Base-by-base conservation (phyloP, 495 filamentous ascomycete genomes). In the Bacidia rubella region DNA sequence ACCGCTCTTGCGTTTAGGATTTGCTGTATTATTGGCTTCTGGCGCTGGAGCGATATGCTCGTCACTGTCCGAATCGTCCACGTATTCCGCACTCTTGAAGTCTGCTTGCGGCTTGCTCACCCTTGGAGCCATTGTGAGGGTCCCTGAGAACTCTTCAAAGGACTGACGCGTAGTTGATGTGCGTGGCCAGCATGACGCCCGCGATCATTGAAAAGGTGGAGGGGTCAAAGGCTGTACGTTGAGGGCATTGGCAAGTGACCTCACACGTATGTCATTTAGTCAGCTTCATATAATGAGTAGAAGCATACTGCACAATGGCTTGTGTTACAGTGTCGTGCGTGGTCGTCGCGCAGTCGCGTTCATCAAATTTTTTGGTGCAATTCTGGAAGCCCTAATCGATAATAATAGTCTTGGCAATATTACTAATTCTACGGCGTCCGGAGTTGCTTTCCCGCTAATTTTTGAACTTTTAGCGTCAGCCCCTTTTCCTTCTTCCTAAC, bases 11-110 rank as follows among this genome's bases (percentile, higher is more conserved):
- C 29, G 29, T 35, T 15, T 35, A 35, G 29, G 29, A 5, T 35
- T 35, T 35, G 29, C 7, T 35, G 7, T 35, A 5, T 35, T 35
- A 5, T 35, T 35, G n/a, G n/a, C n/a, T n/a, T n/a, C n/a, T n/a
- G n/a, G n/a, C n/a, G n/a, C n/a, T n/a, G n/a, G n/a, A n/a, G 29
- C 15, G 29, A 15, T 35, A 35, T 35, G 29, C 29, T 35, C 29
- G 29, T 35, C 29, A 35, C 29, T 35, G 29, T 35, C 41, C 20
- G 47, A 50, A 32, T 50, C 27, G 1, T 50, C 9, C 17, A 50
- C 32, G 22, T 35, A 50, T 21, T 50, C 47, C 25, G 47, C 27
- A 17, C 47, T 50, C 32, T 50, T 50, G 26, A 35, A 35, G 3
- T n/a, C 19, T 15, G 29, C 23, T 26, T 50, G n/a, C 7, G n/a